phyloP scores from a whole-genome alignment of 2,329 filamentous ascomycete genomes.

The Aureobasidium musti region DNA sequence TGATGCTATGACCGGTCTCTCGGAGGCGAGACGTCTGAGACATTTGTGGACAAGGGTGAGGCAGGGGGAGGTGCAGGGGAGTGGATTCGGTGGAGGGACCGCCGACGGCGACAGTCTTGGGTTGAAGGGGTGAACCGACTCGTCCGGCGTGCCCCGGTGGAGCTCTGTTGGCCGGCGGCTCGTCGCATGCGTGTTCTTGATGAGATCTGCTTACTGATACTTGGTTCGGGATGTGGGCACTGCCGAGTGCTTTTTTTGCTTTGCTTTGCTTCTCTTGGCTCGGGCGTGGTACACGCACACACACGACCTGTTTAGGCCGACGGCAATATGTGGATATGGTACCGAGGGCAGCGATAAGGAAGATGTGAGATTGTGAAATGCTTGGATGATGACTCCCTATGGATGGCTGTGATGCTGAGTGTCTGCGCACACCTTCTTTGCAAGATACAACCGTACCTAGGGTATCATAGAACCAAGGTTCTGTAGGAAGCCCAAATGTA shows the following conservation, averaged over 20 bases:
- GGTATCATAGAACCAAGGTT: neutral
- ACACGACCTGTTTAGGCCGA: neutral
- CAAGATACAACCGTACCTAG: neutral
- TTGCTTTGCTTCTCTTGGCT: neutral
- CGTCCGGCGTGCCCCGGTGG: slow-evolving; percentile 9
- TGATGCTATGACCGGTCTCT: neutral
- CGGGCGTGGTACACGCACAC: neutral
- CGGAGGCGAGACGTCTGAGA: slow-evolving; percentile 15
- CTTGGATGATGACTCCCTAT: neutral
- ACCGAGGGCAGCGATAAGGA: neutral
- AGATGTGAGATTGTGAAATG: neutral
- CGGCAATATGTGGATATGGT: neutral
- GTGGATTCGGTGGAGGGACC: neutral
- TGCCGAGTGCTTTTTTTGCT: neutral
- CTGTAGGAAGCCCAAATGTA: neutral
- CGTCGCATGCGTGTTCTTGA: slow-evolving; percentile 3
- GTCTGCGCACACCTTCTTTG: neutral
- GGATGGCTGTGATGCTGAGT: neutral
- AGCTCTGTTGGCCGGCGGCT: neutral
- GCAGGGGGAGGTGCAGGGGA: neutral
- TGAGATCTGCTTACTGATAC: neutral
- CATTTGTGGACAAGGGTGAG: slow-evolving; percentile 1
- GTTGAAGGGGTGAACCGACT: neutral
- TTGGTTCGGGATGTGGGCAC: slow-evolving; percentile 5
- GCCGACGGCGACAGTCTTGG: neutral